Evolutionary conservation across 2,329 filamentous ascomycete genomes (phyloP).

Genomic region (Eutypa lata): DNA sequence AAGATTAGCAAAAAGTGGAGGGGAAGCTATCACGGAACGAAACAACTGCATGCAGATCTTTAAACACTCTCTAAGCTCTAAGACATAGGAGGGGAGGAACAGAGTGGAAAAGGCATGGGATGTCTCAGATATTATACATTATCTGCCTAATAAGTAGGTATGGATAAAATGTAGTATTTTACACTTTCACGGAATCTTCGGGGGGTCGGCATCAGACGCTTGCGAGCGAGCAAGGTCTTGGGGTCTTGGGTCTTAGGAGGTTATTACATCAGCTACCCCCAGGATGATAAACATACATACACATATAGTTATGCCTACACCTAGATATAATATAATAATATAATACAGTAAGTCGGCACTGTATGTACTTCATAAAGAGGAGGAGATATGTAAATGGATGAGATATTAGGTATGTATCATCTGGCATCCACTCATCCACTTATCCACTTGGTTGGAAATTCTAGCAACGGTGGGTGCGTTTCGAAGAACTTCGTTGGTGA

Average conservation of each 20-base stretch:
- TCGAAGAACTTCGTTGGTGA: background rate
- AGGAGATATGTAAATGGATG: no score
- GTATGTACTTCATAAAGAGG: no score
- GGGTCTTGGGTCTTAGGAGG: background rate
- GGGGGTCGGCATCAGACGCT: background rate
- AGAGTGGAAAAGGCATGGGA: background rate
- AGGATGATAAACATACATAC: no score
- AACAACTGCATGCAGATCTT: no score
- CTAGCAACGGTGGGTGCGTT: background rate
- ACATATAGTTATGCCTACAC: no score
- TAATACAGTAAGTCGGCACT: no score
- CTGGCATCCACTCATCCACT: background rate
- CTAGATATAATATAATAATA: no score
- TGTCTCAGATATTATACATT: background rate
- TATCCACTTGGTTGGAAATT: background rate
- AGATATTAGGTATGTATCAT: no score
- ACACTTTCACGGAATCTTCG: background rate
- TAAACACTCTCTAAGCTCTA: no score
- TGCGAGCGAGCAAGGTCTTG: background rate
- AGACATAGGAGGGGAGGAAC: no score
- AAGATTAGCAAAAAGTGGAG: conserved; percentile 51
- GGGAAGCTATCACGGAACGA: background rate
- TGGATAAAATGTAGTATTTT: background rate
- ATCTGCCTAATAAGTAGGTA: background rate
- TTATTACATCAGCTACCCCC: background rate